These are phyloP conservation scores for Acanthamoeba castellanii DNA, from an alignment of 208 protist species.

Conservation along the genomic window DNA sequence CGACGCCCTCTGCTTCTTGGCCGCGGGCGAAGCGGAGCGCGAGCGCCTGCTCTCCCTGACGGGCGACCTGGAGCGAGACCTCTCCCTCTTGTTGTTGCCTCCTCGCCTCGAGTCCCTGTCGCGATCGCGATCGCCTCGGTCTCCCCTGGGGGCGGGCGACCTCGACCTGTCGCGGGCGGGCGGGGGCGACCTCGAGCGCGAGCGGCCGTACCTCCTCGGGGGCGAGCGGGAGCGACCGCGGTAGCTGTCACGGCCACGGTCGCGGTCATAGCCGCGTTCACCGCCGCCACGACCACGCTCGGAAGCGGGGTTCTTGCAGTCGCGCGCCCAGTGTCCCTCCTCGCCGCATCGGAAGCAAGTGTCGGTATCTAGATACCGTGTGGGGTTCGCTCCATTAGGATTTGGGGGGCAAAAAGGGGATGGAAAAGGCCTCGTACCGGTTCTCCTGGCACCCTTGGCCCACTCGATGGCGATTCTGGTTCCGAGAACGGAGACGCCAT, in stretches of 20 bases:
- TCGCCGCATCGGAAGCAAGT: conserved; percentile 71
- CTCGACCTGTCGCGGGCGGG: conserved; percentile 35
- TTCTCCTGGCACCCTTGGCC: conserved; percentile 72
- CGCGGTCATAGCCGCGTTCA: not conserved
- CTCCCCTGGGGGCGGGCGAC: not conserved
- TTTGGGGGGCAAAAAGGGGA: too few species aligned
- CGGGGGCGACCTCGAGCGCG: conserved; percentile 36
- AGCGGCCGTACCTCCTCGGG: conserved; percentile 12
- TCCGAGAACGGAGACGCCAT: conserved; percentile 35
- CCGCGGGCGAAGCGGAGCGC: not conserved
- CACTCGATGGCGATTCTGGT: conserved; percentile 64
- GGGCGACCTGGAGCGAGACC: conserved; percentile 24
- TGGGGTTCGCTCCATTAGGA: not conserved
- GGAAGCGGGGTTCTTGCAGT: not conserved
- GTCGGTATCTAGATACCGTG: not conserved
- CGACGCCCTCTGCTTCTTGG: conserved; percentile 19
- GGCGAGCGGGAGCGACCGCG: conserved; percentile 31
- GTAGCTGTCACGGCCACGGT: not conserved
- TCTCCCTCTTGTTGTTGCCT: not conserved
- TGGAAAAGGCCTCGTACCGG: not conserved
- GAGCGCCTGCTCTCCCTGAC: not conserved
- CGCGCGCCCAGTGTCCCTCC: conserved; percentile 64
- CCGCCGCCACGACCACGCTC: not conserved
- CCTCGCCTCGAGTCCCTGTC: conserved; percentile 8
- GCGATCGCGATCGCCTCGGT: not conserved